Conservation (phyloP, 495 filamentous ascomycete species). For the Trichoderma virens region DNA sequence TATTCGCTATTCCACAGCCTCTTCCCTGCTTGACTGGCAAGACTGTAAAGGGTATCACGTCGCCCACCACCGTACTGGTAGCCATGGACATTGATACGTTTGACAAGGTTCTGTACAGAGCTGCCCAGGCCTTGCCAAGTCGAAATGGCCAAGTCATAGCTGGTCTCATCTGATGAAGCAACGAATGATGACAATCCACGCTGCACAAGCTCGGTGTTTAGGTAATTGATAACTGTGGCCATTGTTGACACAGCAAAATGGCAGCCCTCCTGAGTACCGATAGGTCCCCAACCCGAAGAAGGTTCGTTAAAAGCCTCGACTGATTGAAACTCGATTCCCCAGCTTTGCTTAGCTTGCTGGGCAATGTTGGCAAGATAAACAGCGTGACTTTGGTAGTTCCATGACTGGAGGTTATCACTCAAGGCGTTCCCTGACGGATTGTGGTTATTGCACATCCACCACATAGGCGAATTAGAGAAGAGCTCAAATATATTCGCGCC, state of each 20-base stretch:
- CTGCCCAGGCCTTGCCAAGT: constrained; percentile 22
- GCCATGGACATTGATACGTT: constrained; percentile 31
- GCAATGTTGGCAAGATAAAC: constrained; percentile 34
- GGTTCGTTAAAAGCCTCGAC: constrained; percentile 36
- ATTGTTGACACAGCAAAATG: constrained; percentile 25
- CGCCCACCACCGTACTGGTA: constrained; percentile 26
- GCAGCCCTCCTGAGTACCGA: constrained; percentile 30
- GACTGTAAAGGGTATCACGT: constrained; percentile 20
- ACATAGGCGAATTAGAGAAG: constrained; percentile 35
- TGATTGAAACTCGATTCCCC: constrained; percentile 25
- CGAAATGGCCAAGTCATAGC: constrained; percentile 24
- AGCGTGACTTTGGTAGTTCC: constrained; percentile 30
- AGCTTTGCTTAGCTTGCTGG: constrained; percentile 26
- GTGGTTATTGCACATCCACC: constrained; percentile 22
- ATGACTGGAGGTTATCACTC: constrained; percentile 28
- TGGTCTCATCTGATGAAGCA: constrained; percentile 25
- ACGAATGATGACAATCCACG: constrained; percentile 21
- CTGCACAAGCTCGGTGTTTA: constrained; percentile 22
- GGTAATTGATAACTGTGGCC: constrained; percentile 17
- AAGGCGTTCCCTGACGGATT: constrained; percentile 1
- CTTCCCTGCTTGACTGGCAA: constrained; percentile 16
- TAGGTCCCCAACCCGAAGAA: constrained; percentile 23
- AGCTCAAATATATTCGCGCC: constrained; percentile 31
- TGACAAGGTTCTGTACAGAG: constrained; percentile 19
- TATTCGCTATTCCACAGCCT: background rate